Percentiles rank a stretch among this genome's conserved stretches.
Evolutionary conservation across 352 stramenopile genomes (phyloP).

Genomic region (Globisporangium spinosum): DNA sequence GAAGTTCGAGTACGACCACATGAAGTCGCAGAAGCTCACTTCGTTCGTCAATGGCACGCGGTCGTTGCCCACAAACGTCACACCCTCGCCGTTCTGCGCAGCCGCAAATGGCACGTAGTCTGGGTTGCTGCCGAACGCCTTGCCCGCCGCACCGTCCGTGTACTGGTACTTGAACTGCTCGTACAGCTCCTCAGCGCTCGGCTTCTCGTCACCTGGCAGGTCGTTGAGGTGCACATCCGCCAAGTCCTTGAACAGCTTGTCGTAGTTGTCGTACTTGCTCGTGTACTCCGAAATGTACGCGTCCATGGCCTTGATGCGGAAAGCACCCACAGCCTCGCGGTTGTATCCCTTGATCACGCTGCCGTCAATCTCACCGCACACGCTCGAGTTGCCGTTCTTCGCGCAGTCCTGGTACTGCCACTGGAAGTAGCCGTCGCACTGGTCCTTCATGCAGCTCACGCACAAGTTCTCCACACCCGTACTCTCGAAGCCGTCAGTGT

Average conservation of each 20-base stretch:
- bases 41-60: conserved; percentile 61
- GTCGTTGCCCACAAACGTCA: conserved; percentile 54
- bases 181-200: conserved; percentile 40
- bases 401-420: conserved; percentile 47
- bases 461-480: conserved; percentile 61
- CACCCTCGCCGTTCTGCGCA: conserved; percentile 42
- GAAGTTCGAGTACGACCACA: conserved; percentile 70
- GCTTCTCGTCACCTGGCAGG: conserved; percentile 35
- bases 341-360: conserved; percentile 38
- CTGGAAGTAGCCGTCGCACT: conserved; percentile 63
- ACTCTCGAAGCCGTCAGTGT: conserved; percentile 49
- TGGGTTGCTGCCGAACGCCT: conserved; percentile 15
- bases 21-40: conserved; percentile 59
- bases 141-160: conserved; percentile 34
- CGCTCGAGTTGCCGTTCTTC: conserved; percentile 39
- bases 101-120: conserved; percentile 44
- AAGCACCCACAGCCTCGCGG: conserved; percentile 31
- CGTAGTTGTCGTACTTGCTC: conserved; percentile 43
- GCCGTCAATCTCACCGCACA: conserved; percentile 60
- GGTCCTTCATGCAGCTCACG: conserved; percentile 48
- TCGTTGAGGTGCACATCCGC: conserved; percentile 53
- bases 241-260: conserved; percentile 54
- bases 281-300: conserved; percentile 43
- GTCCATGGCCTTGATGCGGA: conserved; percentile 36
- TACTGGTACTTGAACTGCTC: conserved; percentile 60